Evolutionary conservation across 371 early-diverging fungal genomes (phyloP).

Genomic region (Dinochytrium kinnereticum): DNA sequence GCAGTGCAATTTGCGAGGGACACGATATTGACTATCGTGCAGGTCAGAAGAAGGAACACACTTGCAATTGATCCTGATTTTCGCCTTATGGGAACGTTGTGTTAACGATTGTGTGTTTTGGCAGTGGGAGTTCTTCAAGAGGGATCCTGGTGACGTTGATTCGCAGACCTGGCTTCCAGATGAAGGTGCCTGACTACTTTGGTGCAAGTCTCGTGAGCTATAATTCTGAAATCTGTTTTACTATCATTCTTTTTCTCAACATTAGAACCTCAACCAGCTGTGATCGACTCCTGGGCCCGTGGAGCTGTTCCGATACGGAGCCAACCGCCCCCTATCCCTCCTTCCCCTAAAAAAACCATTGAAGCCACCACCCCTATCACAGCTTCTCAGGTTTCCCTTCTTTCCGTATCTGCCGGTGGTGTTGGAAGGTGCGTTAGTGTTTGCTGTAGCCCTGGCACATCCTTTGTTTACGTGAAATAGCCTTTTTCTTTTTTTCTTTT

Average conservation of each 20-base stretch:
- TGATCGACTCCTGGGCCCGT: conserved; percentile 59
- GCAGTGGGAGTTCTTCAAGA: conserved; percentile 55
- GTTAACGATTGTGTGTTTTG: not conserved
- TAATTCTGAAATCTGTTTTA: not conserved
- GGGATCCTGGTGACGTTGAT: conserved; percentile 51
- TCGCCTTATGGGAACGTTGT: not conserved
- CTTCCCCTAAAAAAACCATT: conserved; percentile 13
- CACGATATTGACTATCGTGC: conserved; percentile 44
- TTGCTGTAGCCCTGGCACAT: no score
- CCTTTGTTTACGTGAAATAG: no score
- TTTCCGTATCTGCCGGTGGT: conserved; percentile 2
- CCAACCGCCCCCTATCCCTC: conserved; percentile 23
- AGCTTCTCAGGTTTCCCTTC: conserved; percentile 16
- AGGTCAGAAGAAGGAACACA: conserved; percentile 22
- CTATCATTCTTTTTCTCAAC: not conserved
- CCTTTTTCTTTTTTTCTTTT: no score
- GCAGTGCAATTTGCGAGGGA: conserved; percentile 55
- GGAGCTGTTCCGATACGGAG: conserved; percentile 47
- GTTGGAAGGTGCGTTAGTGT: conserved; percentile 22
- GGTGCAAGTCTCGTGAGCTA: no score
- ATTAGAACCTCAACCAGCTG: conserved; percentile 54
- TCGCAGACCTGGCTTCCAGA: conserved; percentile 54
- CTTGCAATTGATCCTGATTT: not conserved
- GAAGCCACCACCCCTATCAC: conserved; percentile 10
- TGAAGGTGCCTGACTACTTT: no score